These are phyloP conservation scores for Dactylellina leptospora DNA, from an alignment of 2,329 filamentous ascomycete species.

Conservation along the genomic window DNA sequence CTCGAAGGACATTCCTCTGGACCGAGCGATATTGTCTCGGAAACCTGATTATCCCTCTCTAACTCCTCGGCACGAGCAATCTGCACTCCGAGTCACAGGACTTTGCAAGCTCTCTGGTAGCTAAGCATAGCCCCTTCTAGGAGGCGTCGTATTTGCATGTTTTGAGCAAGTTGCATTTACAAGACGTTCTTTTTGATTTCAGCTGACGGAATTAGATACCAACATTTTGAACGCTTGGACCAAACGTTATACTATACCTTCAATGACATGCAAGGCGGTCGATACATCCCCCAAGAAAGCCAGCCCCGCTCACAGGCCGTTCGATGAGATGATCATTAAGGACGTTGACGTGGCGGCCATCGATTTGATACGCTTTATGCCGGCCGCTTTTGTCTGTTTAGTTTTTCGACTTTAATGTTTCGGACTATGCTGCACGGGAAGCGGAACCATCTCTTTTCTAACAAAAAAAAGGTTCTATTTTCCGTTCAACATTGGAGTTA, in stretches of 20 bases:
- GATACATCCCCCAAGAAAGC: conserved; percentile 52
- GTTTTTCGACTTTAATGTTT: conserved; percentile 51
- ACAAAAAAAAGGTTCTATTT: conserved; percentile 47
- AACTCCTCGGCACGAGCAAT: conserved; percentile 51
- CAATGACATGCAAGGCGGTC: conserved; percentile 51
- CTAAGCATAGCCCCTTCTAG: conserved; percentile 51
- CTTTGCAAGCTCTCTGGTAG: conserved; percentile 50
- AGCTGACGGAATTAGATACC: conserved; percentile 54
- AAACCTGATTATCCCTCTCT: conserved; percentile 50
- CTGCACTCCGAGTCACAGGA: conserved; percentile 53
- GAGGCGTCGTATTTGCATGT: conserved; percentile 53
- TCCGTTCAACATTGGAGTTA: conserved; percentile 51
- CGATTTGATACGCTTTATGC: conserved; percentile 53
- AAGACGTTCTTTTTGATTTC: conserved; percentile 47
- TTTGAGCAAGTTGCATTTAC: conserved; percentile 53
- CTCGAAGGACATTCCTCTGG: conserved; percentile 45
- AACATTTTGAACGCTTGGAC: conserved; percentile 53
- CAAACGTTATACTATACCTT: conserved; percentile 53
- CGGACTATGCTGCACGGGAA: conserved; percentile 53
- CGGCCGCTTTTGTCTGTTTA: conserved; percentile 48
- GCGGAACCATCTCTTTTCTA: conserved; percentile 44
- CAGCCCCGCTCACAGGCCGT: conserved; percentile 48
- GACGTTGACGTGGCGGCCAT: conserved; percentile 53
- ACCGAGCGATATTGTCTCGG: conserved; percentile 53
- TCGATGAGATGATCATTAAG: conserved; percentile 54